These are phyloP conservation scores for Fusarium sp. DNA, from an alignment of 2,329 filamentous ascomycete genomes.

Conservation along the genomic window DNA sequence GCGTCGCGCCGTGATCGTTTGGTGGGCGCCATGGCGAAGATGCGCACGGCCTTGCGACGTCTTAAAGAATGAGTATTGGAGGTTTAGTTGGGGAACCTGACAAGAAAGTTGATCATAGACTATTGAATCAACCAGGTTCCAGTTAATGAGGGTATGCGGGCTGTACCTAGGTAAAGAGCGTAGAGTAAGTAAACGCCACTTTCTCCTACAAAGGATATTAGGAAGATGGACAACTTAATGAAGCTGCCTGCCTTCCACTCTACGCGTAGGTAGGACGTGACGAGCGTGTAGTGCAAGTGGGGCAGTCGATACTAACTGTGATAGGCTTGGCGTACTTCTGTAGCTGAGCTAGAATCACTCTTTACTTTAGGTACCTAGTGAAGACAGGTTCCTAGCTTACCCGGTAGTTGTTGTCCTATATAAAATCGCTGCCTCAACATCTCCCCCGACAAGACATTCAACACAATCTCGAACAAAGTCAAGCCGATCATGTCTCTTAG, in stretches of 20 bases:
- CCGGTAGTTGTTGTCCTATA: slow-evolving; percentile 17
- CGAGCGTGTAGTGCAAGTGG: slow-evolving; percentile 23
- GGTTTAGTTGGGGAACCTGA: background rate
- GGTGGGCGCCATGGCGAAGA: slow-evolving; percentile 44
- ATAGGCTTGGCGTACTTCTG: slow-evolving; percentile 20
- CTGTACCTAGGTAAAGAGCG: background rate
- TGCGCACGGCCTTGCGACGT: slow-evolving; percentile 18
- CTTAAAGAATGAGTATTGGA: background rate
- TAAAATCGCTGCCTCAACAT: slow-evolving; percentile 4
- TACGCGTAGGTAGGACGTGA: slow-evolving; percentile 42
- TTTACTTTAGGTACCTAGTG: background rate
- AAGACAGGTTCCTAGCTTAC: slow-evolving; percentile 1
- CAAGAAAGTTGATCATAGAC: background rate
- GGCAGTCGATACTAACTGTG: background rate
- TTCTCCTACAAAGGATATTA: slow-evolving; percentile 7
- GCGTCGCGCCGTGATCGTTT: slow-evolving; percentile 58
- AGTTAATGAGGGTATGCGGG: background rate
- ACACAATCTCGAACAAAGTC: background rate
- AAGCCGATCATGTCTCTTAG: slow-evolving; percentile 15
- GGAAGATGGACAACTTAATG: background rate
- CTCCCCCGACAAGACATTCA: background rate
- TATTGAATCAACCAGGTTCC: background rate
- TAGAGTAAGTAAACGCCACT: background rate
- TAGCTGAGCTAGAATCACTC: slow-evolving; percentile 3
- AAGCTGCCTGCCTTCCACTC: slow-evolving; percentile 26